Base-by-base conservation (phyloP, 768 basidiomycete genomes). In the Coprinopsis cinerea region DNA sequence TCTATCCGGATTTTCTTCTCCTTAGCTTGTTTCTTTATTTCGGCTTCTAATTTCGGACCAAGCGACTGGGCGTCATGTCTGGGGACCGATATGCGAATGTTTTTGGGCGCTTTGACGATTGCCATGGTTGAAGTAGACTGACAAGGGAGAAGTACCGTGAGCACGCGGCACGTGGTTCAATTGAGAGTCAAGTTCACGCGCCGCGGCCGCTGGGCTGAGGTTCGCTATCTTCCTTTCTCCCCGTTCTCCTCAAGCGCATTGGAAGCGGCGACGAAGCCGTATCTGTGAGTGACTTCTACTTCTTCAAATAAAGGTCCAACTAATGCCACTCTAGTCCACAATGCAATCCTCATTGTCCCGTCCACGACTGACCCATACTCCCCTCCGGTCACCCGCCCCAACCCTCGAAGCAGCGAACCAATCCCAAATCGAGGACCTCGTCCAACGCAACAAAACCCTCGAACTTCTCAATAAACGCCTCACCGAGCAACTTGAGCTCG, bases 11-110 rank as follows among this genome's bases (percentile, higher is more conserved):
- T 57, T 7, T 71, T 64, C 53, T 81, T 64, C 23, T 69, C 63
- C 4, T 72, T 74, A 13, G 83, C 82, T 24, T 80, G 68, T 18
- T 61, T 63, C 54, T 83, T 75, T 18, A 88, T 79, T 54, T 84
- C 76, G 23, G 72, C 66, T 22, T 72, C 73, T 22, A 89, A 71
- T 30, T 85, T 82, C 51, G 76, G 71, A 1, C 82, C 83, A 49
- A 88, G 77, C 14, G 79, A 74, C 60, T 88, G 87, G 0, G 88
- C 79, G 62, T 85, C 83, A 55, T 88, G 85, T 49, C 83, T 73
- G 17, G 88, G 87, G 45, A 87, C 87, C 47, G 77, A 75, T 57
- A 88, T 62, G 61, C 77, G 80, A 44, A 88, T 74, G 28, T 69
- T 65, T 53, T 76, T 76, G 7, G 73, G 70, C 52, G 79, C 74